Percentiles rank a stretch among this genome's conserved stretches.
These are phyloP conservation scores for Colletotrichum chlorophyti DNA, from an alignment of 2,329 filamentous ascomycete genomes.

Conservation along the genomic window DNA sequence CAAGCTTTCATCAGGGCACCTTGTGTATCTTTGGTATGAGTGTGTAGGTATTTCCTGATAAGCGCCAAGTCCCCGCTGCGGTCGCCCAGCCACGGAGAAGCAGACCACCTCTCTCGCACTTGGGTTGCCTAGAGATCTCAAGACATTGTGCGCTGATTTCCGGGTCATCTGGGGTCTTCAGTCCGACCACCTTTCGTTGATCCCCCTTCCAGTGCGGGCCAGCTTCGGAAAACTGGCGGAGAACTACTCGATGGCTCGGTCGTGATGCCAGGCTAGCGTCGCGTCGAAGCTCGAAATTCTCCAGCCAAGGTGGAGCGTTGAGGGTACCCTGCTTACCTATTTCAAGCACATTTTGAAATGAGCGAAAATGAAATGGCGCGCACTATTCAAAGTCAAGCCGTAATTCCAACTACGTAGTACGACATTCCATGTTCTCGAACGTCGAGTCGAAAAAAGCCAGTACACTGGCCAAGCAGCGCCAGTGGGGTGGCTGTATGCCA, in stretches of 20 bases:
- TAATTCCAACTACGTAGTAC: neutral
- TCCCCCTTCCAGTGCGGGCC: conserved; percentile 5
- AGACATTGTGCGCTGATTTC: neutral
- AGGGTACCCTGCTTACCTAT: too few relatives aligned
- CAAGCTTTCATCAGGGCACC: neutral
- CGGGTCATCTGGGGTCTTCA: neutral
- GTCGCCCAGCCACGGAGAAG: neutral
- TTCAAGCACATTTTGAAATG: too few relatives aligned
- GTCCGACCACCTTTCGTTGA: neutral
- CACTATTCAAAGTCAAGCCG: neutral
- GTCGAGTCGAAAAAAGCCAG: neutral
- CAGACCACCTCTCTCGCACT: neutral
- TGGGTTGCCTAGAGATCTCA: neutral
- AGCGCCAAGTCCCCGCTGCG: neutral
- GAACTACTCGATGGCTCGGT: conserved; percentile 1
- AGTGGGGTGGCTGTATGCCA: conserved; percentile 15
- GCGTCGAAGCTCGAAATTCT: neutral
- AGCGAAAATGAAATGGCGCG: neutral
- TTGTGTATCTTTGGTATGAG: neutral
- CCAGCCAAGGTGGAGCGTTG: too few relatives aligned
- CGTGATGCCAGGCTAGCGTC: neutral
- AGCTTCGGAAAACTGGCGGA: conserved; percentile 21
- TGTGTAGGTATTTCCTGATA: neutral
- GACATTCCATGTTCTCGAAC: conserved; percentile 3
- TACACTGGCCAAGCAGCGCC: conserved; percentile 2